Percentiles rank a stretch among this genome's conserved stretches.
Evolutionary conservation across 495 filamentous ascomycete species (phyloP).

Genomic region (Hyaloscypha hepaticicola): DNA sequence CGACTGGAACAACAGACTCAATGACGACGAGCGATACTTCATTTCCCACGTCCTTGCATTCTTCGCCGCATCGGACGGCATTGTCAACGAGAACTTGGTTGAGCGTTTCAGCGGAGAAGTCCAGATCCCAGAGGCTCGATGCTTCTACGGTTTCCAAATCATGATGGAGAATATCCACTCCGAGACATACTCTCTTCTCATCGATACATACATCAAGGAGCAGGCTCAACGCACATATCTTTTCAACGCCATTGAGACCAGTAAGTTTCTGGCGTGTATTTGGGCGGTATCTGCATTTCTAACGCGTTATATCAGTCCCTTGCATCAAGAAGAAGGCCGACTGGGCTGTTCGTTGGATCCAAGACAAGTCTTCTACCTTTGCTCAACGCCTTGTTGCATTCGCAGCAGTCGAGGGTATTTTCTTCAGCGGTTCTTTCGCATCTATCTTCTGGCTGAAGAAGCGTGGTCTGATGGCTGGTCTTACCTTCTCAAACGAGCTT

Average conservation of each 20-base stretch:
- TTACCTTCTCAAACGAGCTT: constrained; percentile 99
- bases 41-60: constrained; percentile 98
- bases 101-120: constrained; percentile 98
- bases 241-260: constrained; percentile 98
- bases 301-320: constrained; percentile 59
- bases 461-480: constrained; percentile 96
- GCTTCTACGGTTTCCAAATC: constrained; percentile 99
- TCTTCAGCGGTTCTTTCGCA: constrained; percentile 99
- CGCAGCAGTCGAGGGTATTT: constrained; percentile 97
- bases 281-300: constrained; percentile 5
- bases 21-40: constrained; percentile 96
- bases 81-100: constrained; percentile 98
- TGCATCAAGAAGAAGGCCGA: constrained; percentile 97
- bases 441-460: constrained; percentile 99
- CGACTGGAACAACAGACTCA: constrained; percentile 98
- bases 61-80: constrained; percentile 99
- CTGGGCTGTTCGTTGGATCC: constrained; percentile 95
- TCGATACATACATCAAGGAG: constrained; percentile 99
- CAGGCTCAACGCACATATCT: constrained; percentile 91
- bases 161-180: constrained; percentile 99
- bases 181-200: constrained; percentile 98
- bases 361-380: constrained; percentile 88
- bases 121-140: constrained; percentile 95
- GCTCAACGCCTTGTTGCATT: constrained; percentile 95
- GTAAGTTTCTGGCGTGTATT: constrained; percentile 45